Evolutionary conservation across 768 basidiomycete species (phyloP), one percentile per base, ranked within the genome.

Genomic region (Boletellus emodensis): DNA sequence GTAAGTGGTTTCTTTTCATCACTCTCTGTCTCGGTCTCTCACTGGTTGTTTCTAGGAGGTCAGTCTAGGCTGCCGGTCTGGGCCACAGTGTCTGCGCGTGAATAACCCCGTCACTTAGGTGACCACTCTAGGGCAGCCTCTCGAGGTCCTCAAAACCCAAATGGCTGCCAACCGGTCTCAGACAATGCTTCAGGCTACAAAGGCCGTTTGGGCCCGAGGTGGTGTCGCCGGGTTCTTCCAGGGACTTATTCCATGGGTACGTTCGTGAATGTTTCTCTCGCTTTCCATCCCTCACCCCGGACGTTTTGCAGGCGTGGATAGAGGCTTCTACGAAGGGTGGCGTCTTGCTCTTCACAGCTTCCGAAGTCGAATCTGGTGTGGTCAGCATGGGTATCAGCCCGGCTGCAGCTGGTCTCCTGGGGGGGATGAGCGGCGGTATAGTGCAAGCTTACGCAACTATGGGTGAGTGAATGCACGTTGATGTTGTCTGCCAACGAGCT

Each of bases 391-490:
- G 92, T 10, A 71, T 94, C 52, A 87, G 77, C 61, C 85, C 92
- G 28, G 93, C 85, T 22, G 75, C 77, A 39, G 88, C 89, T 50
- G 96, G 96, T 59, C 78, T 98, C 58, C 71, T 98, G 44, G 96
- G 96, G 56, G 96, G 96, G 56, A 97, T 98, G 90, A 87, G 89
- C 12, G 96, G 96, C 64, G 96, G 96, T 77, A 73, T 98, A 59
- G 91, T 88, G 37, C 96, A 99, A 72, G 95, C 96, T 26, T 99
- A 99, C 66, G 94, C 94, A 53, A 98, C 96, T n/a, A 98, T 99
- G 94, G 96, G 96, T 94, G 64, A 67, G 87, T 78, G 26, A 55
- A 52, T 8, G 30, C 37, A 35, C 40, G 40, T 40, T 40, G 34
- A 43, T 24, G 15, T 17, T 5, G 37, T 33, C 41, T 45, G 45